Evolutionary conservation across 495 filamentous ascomycete genomes (phyloP).

Genomic region (Bacidia gigantensis): DNA sequence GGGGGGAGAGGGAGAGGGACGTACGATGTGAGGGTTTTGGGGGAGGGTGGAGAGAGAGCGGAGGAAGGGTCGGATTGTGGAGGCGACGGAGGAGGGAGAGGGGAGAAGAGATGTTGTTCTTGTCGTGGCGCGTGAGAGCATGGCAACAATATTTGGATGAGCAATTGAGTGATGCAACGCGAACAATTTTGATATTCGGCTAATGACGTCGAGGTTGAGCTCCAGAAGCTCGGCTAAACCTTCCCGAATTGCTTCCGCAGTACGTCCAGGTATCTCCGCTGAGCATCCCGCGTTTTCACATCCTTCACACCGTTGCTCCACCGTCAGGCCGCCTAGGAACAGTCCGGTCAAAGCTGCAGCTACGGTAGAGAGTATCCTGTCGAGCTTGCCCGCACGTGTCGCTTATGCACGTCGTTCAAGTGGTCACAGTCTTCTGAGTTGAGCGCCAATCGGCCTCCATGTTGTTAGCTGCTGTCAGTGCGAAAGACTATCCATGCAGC

Average conservation of each 20-base stretch:
- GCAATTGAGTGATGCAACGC: too few relatives aligned
- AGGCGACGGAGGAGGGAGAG: conserved; percentile 9
- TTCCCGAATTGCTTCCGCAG: background rate
- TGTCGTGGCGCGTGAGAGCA: background rate
- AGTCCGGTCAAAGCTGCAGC: too few relatives aligned
- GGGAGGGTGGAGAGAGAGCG: conserved; percentile 11
- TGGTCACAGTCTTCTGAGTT: too few relatives aligned
- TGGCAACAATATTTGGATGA: background rate
- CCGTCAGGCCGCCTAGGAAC: too few relatives aligned
- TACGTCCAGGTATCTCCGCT: too few relatives aligned
- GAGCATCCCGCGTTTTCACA: background rate
- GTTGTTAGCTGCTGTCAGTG: background rate
- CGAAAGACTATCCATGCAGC: background rate
- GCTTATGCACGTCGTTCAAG: background rate
- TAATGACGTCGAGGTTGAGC: background rate
- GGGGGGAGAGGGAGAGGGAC: background rate
- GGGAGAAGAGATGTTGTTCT: background rate
- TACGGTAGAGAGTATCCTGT: background rate
- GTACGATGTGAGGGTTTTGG: conserved; percentile 13
- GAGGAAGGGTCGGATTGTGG: background rate
- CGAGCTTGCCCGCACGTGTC: background rate
- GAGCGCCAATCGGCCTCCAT: background rate
- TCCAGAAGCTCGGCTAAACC: background rate
- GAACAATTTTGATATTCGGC: background rate
- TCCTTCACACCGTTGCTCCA: too few relatives aligned